Conservation (phyloP, 2,329 filamentous ascomycete species). For the Ambrosiella beaveri region DNA sequence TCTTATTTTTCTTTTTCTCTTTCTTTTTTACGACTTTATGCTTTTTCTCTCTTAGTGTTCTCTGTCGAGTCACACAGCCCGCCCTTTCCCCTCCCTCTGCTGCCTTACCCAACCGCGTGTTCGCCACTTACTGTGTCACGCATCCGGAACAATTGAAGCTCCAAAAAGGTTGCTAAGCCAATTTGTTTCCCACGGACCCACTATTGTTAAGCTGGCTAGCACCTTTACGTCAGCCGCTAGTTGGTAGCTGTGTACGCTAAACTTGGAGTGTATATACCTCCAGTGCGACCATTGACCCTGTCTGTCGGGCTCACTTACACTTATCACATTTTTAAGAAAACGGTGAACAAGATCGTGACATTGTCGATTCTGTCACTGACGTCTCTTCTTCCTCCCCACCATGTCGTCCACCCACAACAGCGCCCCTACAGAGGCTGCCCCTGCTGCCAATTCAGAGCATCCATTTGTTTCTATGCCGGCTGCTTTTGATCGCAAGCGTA, state of each 20-base stretch:
- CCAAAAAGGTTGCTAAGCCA: slow-evolving; percentile 3
- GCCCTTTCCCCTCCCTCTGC: not conserved
- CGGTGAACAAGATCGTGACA: not conserved
- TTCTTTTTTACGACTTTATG: not conserved
- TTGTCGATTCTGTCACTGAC: not conserved
- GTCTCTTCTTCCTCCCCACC: not conserved
- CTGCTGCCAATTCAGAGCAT: slow-evolving; percentile 4
- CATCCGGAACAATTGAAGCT: slow-evolving; percentile 6
- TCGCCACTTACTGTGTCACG: slow-evolving; percentile 9
- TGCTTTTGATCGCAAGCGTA: slow-evolving; percentile 6
- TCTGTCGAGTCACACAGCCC: not conserved
- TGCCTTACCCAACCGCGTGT: slow-evolving; percentile 9
- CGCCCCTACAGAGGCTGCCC: not conserved
- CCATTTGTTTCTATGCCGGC: not conserved
- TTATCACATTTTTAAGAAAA: not conserved
- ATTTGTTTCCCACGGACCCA: not conserved
- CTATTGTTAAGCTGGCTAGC: slow-evolving; percentile 1
- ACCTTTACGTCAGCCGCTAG: slow-evolving; percentile 1
- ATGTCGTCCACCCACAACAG: not conserved
- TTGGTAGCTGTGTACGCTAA: not conserved
- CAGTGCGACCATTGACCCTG: not conserved
- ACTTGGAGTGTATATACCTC: not conserved
- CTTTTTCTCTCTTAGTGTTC: not conserved
- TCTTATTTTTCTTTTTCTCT: slow-evolving; percentile 3
- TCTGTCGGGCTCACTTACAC: not conserved